Base-by-base conservation (phyloP, 345 rosid species). In the Cardamine resedifolia region DNA sequence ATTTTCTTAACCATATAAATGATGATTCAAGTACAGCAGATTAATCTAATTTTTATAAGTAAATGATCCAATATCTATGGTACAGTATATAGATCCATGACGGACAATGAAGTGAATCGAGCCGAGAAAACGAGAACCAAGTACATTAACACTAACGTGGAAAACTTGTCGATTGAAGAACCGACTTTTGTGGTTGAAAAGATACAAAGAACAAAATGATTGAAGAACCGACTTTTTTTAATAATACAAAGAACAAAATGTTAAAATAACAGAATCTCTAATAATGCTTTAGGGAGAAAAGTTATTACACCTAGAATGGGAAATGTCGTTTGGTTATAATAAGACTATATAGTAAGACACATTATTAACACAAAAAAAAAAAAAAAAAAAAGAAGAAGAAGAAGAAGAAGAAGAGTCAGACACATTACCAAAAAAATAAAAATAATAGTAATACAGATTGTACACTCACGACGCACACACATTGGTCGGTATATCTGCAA, bases 191-290 rank as follows among this genome's bases (percentile, higher is more conserved):
- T n/a, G n/a, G n/a, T n/a, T n/a, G n/a, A n/a, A n/a, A n/a, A n/a
- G n/a, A n/a, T n/a, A n/a, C n/a, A n/a, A n/a, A n/a, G n/a, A n/a
- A n/a, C n/a, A n/a, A n/a, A n/a, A n/a, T 73, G 58, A 73, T 64
- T 64, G 58, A 64, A 73, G 58, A 73, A 64, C 50, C 58, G 58
- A 56, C 65, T 45, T 64, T 19, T 63, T 64, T 44, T 64, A 53
- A 52, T 45, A 20, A 44, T 23, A 23, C 38, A 72, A 63, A 36
- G 50, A 24, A 55, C 34, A 55, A 43, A 21, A 23, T 72, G 70
- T 72, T 72, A 4, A 21, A 63, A 41, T 62, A 71, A 62, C 68
- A 39, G 41, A 50, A 51, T 51, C 45, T 52, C 19, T 52, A 10
- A 71, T 51, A 28, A 51, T 30, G 56, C 43, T 38, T 30, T 12